These are phyloP conservation scores for Maudiozyma pseudohumilis DNA, from an alignment of 805 yeast species.

Conservation along the genomic window DNA sequence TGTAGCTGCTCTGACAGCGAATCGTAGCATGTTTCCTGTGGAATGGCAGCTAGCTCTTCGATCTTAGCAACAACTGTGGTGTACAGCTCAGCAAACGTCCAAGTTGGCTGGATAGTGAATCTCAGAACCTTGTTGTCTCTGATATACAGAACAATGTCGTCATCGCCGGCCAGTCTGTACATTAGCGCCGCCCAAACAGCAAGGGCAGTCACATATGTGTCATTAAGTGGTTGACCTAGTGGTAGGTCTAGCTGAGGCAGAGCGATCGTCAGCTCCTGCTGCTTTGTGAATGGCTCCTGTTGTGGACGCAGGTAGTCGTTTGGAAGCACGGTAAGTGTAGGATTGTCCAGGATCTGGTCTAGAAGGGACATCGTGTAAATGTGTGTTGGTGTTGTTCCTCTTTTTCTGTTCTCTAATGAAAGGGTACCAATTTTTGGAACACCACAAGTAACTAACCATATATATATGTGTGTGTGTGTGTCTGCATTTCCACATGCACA, in stretches of 20 bases:
- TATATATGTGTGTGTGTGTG: too few species aligned
- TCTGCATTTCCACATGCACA: too few species aligned
- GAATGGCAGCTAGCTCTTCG: constrained; percentile 11
- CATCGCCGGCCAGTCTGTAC: constrained; percentile 84
- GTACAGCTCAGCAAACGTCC: constrained; percentile 46
- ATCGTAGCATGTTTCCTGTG: constrained; percentile 37
- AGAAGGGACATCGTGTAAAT: constrained; percentile 9
- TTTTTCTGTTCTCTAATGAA: too few species aligned
- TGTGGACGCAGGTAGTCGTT: constrained; percentile 77
- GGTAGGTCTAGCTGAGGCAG: constrained; percentile 26
- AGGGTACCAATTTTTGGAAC: too few species aligned
- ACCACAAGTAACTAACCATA: too few species aligned
- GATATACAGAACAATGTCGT: constrained; percentile 72
- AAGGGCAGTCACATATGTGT: constrained; percentile 43
- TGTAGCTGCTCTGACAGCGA: constrained; percentile 47
- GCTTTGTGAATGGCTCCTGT: constrained; percentile 56
- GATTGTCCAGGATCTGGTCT: constrained; percentile 45
- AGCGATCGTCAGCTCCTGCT: constrained; percentile 35
- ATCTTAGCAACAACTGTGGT: constrained; percentile 34
- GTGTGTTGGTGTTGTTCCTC: background rate
- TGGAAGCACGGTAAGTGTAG: constrained; percentile 82
- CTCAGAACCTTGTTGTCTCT: constrained; percentile 44
- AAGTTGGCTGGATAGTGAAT: constrained; percentile 44
- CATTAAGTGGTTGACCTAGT: constrained; percentile 9
- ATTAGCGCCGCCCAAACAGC: constrained; percentile 62